Evolutionary conservation across 495 filamentous ascomycete species (phyloP).

Genomic region (Baudoinia panamericana): DNA sequence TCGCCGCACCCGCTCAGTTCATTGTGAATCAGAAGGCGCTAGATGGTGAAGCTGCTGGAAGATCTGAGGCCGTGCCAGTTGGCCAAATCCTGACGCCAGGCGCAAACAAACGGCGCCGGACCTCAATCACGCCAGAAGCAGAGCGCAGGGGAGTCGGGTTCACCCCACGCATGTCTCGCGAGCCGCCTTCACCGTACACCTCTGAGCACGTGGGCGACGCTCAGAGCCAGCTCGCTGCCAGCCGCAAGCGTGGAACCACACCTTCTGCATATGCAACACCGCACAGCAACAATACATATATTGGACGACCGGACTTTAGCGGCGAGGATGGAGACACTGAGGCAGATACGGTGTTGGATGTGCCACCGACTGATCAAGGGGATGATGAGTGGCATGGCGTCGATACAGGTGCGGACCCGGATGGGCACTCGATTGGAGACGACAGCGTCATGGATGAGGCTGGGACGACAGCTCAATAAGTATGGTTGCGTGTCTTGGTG

Average conservation of each 20-base stretch:
- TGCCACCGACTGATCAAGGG: constrained; percentile 1
- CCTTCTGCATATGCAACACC: constrained; percentile 42
- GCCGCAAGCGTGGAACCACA: constrained; percentile 30
- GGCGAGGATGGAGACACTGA: constrained; percentile 18
- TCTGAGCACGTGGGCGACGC: constrained; percentile 21
- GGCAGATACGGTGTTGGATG: constrained; percentile 10
- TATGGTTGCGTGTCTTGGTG: too few species aligned
- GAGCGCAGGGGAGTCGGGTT: constrained; percentile 18
- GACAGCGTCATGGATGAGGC: not conserved
- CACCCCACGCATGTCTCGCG: constrained; percentile 22
- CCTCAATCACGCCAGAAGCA: constrained; percentile 18
- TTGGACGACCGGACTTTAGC: constrained; percentile 5
- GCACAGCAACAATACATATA: constrained; percentile 28
- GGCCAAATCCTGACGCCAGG: not conserved
- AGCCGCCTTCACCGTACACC: constrained; percentile 22
- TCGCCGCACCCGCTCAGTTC: not conserved
- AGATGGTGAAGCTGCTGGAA: too few species aligned
- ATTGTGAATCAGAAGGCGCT: too few species aligned
- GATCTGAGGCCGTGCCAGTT: not conserved
- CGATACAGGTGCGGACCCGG: constrained; percentile 4
- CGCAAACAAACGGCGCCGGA: constrained; percentile 14
- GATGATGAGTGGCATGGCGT: constrained; percentile 22
- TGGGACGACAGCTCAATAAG: too few species aligned
- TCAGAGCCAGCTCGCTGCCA: constrained; percentile 8
- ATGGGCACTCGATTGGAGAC: not conserved